phyloP scores from a whole-genome alignment of 345 rosid genomes.

The Populus alba region DNA sequence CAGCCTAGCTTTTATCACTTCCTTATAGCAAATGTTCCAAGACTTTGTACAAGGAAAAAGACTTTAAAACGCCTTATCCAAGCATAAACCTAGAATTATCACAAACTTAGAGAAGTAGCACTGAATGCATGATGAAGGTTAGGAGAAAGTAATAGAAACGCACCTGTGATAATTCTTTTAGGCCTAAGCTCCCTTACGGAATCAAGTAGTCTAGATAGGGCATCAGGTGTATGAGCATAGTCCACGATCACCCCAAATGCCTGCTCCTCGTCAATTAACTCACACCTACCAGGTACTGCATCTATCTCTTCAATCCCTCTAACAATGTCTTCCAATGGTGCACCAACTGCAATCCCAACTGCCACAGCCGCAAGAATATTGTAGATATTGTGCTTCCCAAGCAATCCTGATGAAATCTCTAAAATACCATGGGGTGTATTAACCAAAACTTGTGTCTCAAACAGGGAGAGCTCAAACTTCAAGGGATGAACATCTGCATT shows the following conservation, averaged over 20 bases:
- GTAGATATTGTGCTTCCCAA: slow-evolving; percentile 81
- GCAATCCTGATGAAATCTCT: slow-evolving; percentile 88
- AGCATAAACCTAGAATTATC: neutral
- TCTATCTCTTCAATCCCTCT: slow-evolving; percentile 93
- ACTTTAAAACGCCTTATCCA: neutral
- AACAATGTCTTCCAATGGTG: slow-evolving; percentile 90
- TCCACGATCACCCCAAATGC: slow-evolving; percentile 94
- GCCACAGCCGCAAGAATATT: slow-evolving; percentile 90
- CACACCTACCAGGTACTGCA: slow-evolving; percentile 94
- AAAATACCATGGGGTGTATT: slow-evolving; percentile 82
- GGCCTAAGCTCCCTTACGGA: slow-evolving; percentile 83
- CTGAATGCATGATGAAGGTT: neutral
- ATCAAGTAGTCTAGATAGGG: slow-evolving; percentile 80
- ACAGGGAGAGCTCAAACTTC: slow-evolving; percentile 84
- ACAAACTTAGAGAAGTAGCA: neutral
- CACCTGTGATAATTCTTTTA: slow-evolving; percentile 85
- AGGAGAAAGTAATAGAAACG: slow-evolving; percentile 15
- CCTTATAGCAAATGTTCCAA: neutral
- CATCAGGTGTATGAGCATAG: slow-evolving; percentile 77
- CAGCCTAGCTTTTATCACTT: neutral
- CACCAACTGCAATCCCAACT: slow-evolving; percentile 93
- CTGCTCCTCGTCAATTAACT: slow-evolving; percentile 89
- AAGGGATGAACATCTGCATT: slow-evolving; percentile 82
- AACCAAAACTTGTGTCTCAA: slow-evolving; percentile 91
- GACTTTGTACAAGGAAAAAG: neutral